A percentile compares a stretch with the other conserved stretches of the same genome.
Evolutionary conservation across 176 grass and related monocot genomes (phyloP).

Genomic region (Hordeum vulgare): MorexV3_pseudomolecules_assembly NC_058519.1:551807309-551807808

Average conservation of each 20-base stretch:
- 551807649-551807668: conserved; percentile 46
- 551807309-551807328: conserved; percentile 46
- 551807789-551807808: conserved; percentile 26
- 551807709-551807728: conserved; percentile 35
- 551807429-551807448: conserved; percentile 30
- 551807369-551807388: background rate
- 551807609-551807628: conserved; percentile 40
- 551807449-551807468: conserved; percentile 45
- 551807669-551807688: conserved; percentile 41
- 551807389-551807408: conserved; percentile 38
- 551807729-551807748: conserved; percentile 25
- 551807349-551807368: background rate
- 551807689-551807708: conserved; percentile 47
- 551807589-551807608: conserved; percentile 38
- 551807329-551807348: conserved; percentile 43
- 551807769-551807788: conserved; percentile 45
- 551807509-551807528: conserved; percentile 10
- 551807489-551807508: conserved; percentile 28
- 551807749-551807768: conserved; percentile 57
- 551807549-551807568: conserved; percentile 21
- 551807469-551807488: conserved; percentile 53
- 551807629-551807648: conserved; percentile 9
- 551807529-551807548: conserved; percentile 45
- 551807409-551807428: conserved; percentile 2
- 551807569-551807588: conserved; percentile 38